Conservation (phyloP, 169 alveolate species). For the Amoebophrya sp. region DNA sequence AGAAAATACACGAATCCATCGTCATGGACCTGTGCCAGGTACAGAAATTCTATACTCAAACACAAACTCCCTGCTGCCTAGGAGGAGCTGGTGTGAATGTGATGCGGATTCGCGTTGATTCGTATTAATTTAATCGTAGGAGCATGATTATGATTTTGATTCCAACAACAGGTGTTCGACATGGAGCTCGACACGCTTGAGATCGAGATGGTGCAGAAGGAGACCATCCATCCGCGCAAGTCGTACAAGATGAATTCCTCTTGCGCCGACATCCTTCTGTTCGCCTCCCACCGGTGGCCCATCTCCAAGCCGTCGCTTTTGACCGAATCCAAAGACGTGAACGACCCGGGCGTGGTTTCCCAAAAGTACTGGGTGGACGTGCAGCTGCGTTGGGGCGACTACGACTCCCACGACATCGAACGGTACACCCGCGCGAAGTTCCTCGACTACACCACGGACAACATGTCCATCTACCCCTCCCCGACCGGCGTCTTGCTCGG, state of each 20-base stretch:
- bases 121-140: background rate
- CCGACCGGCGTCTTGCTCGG: slow-evolving; percentile 97
- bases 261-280: slow-evolving; percentile 96
- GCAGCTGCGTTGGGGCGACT: slow-evolving; percentile 99
- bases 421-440: slow-evolving; percentile 98
- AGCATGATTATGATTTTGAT: background rate
- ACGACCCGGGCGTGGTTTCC: slow-evolving; percentile 55
- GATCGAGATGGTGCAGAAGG: slow-evolving; percentile 98
- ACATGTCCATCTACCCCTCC: slow-evolving; percentile 95
- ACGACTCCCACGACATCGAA: slow-evolving; percentile 99
- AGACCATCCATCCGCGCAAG: slow-evolving; percentile 98
- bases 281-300: slow-evolving; percentile 96
- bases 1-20: slow-evolving; percentile 97
- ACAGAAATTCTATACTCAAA: background rate
- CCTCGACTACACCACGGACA: slow-evolving; percentile 98
- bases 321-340: slow-evolving; percentile 81
- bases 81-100: background rate
- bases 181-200: slow-evolving; percentile 93
- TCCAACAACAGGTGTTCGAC: slow-evolving; percentile 75
- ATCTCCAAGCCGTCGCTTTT: slow-evolving; percentile 91
- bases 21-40: slow-evolving; percentile 98
- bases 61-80: background rate
- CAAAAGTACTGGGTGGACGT: slow-evolving; percentile 90
- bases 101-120: background rate
- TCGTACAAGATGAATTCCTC: slow-evolving; percentile 99